Conservation (phyloP, 2,329 filamentous ascomycete species). For the Trichoderma guizhouense region DNA sequence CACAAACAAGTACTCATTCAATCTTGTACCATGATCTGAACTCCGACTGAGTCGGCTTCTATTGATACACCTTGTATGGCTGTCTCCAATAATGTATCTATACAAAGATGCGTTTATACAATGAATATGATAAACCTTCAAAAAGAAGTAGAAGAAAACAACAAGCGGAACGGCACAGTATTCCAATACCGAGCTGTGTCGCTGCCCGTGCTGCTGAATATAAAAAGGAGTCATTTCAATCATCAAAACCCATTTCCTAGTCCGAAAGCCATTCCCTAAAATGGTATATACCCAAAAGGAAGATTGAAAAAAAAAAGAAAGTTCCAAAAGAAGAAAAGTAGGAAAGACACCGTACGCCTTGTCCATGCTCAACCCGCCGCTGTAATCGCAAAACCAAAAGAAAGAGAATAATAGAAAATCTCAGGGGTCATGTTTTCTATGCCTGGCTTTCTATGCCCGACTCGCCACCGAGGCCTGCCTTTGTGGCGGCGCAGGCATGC, state of each 20-base stretch:
- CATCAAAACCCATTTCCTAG: background rate
- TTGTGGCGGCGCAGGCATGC: conserved; percentile 39
- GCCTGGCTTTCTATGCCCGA: conserved; percentile 37
- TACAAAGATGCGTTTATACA: background rate
- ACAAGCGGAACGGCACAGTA: background rate
- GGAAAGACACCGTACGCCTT: background rate
- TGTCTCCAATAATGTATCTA: background rate
- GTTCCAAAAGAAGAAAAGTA: background rate
- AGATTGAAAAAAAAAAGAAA: background rate
- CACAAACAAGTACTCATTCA: background rate
- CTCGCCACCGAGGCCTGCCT: conserved; percentile 47
- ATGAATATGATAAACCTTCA: background rate
- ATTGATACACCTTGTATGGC: background rate
- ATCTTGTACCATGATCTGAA: background rate
- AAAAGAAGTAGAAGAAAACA: background rate
- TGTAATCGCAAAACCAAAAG: background rate
- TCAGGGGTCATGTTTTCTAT: background rate
- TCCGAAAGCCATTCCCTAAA: background rate
- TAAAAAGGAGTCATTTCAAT: background rate
- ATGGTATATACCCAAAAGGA: conserved; percentile 4
- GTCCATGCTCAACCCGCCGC: background rate
- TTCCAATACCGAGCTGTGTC: background rate
- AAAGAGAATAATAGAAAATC: background rate
- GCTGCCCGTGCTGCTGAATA: background rate
- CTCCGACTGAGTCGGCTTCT: background rate